phyloP scores from a whole-genome alignment of 2,329 filamentous ascomycete species.

The Colletotrichum eleusines region DNA sequence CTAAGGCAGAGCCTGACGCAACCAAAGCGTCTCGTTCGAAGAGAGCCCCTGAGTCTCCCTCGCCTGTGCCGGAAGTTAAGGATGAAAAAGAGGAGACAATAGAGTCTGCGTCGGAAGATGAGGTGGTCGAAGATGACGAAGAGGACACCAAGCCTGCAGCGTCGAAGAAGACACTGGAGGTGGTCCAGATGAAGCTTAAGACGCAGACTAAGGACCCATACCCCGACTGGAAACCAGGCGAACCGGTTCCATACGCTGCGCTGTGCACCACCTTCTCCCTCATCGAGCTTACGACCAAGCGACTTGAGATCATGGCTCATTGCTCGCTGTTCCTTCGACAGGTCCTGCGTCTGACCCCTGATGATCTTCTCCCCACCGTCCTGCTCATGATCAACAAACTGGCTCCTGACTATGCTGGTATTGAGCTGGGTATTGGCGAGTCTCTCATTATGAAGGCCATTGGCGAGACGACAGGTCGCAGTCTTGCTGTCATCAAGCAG shows the following conservation, averaged over 20 bases:
- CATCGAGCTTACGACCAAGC: constrained; percentile 93
- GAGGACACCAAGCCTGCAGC: constrained; percentile 76
- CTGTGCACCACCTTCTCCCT: constrained; percentile 95
- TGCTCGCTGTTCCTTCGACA: constrained; percentile 93
- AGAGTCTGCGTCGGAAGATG: constrained; percentile 61
- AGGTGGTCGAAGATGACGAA: constrained; percentile 61
- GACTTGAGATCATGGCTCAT: constrained; percentile 87
- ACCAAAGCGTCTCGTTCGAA: constrained; percentile 39
- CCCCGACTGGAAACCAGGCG: constrained; percentile 91
- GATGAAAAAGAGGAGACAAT: constrained; percentile 47
- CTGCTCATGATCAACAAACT: constrained; percentile 98
- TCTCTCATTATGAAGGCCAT: constrained; percentile 99
- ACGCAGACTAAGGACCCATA: constrained; percentile 81
- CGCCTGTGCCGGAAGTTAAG: constrained; percentile 46
- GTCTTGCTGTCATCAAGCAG: constrained; percentile 88
- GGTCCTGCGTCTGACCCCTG: constrained; percentile 90
- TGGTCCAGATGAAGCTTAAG: constrained; percentile 82
- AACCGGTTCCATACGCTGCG: constrained; percentile 93
- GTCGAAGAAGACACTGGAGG: constrained; percentile 81
- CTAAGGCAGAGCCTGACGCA: constrained; percentile 43
- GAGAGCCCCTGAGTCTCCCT: constrained; percentile 22
- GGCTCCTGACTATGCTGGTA: constrained; percentile 94
- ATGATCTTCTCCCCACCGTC: constrained; percentile 88
- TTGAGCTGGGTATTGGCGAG: constrained; percentile 98
- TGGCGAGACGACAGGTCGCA: constrained; percentile 92